Evolutionary conservation across 371 early-diverging fungal species (phyloP).

Genomic region (Parasitella parasitica): DNA sequence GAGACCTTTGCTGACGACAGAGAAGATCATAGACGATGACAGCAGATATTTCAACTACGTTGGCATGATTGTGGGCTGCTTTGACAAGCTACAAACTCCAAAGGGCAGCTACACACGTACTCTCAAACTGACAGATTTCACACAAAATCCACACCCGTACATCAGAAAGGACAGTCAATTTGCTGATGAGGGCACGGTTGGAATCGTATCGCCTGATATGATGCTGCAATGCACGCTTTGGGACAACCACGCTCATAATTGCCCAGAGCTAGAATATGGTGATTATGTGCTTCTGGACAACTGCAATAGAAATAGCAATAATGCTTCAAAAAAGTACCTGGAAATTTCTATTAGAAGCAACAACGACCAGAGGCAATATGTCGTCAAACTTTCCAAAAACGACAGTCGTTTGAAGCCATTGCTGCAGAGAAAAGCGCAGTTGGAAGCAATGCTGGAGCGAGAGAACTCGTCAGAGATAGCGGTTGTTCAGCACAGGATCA

Average conservation of each 20-base stretch:
- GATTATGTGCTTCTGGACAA: not conserved
- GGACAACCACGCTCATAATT: slow-evolving; percentile 17
- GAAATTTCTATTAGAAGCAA: not conserved
- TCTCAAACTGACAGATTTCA: slow-evolving; percentile 28
- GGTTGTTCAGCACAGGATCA: too few species aligned
- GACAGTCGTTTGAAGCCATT: not conserved
- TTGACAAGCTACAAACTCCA: too few species aligned
- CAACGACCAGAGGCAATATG: not conserved
- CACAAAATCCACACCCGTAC: slow-evolving; percentile 12
- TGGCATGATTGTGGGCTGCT: not conserved
- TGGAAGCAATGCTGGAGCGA: too few species aligned
- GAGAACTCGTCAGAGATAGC: too few species aligned
- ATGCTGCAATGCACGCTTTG: slow-evolving; percentile 25
- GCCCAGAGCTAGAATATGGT: not conserved
- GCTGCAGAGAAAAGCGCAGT: not conserved
- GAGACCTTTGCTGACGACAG: not conserved
- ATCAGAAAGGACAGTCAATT: not conserved
- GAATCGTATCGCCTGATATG: not conserved
- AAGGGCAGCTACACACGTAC: not conserved
- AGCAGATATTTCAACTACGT: slow-evolving; percentile 4
- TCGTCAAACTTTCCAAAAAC: not conserved
- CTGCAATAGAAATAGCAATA: not conserved
- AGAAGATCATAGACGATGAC: not conserved
- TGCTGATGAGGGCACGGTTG: not conserved
- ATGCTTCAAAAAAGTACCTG: not conserved